A percentile compares a stretch with the other conserved stretches of the same genome.
These are phyloP conservation scores for Pythium pectinolyticum DNA, from an alignment of 352 stramenopile species.

Conservation along the genomic window DNA sequence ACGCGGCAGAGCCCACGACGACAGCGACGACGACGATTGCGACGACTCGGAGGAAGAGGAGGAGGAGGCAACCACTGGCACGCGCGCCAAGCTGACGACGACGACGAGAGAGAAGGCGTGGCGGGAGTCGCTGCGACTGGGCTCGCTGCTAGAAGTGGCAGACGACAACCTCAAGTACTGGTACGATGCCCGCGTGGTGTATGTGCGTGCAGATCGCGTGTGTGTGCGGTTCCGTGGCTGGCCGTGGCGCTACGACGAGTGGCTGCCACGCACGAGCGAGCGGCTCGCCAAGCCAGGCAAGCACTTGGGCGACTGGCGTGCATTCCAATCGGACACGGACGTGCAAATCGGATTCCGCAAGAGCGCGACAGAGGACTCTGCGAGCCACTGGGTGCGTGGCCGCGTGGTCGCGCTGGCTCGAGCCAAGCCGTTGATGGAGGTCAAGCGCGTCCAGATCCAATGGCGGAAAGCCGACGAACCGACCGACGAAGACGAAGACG, in stretches of 20 bases:
- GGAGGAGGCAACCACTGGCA: conserved; percentile 8
- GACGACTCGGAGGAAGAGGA: background rate
- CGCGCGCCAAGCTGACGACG: background rate
- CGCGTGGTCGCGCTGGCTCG: background rate
- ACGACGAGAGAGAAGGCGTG: conserved; percentile 11
- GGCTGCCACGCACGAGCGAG: conserved; percentile 72
- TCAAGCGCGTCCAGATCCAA: conserved; percentile 15
- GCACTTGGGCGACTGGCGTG: conserved; percentile 30
- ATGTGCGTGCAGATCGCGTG: conserved; percentile 43
- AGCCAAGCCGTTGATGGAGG: background rate
- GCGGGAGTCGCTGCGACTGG: conserved; percentile 14
- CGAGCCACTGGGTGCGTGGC: conserved; percentile 15
- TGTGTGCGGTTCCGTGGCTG: conserved; percentile 91
- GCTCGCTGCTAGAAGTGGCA: conserved; percentile 24
- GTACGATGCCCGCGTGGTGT: conserved; percentile 48
- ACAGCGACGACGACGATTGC: conserved; percentile 6
- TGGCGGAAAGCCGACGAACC: too few species aligned
- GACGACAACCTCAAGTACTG: conserved; percentile 25
- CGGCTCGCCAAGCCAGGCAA: conserved; percentile 84
- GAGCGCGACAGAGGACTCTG: conserved; percentile 6
- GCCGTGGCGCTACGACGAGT: conserved; percentile 91
- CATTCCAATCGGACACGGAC: conserved; percentile 12
- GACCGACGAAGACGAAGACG: too few species aligned
- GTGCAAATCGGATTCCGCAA: conserved; percentile 28
- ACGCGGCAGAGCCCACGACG: too few species aligned